phyloP scores from a whole-genome alignment of 805 yeast genomes.

The Barnettozyma sp. region DNA sequence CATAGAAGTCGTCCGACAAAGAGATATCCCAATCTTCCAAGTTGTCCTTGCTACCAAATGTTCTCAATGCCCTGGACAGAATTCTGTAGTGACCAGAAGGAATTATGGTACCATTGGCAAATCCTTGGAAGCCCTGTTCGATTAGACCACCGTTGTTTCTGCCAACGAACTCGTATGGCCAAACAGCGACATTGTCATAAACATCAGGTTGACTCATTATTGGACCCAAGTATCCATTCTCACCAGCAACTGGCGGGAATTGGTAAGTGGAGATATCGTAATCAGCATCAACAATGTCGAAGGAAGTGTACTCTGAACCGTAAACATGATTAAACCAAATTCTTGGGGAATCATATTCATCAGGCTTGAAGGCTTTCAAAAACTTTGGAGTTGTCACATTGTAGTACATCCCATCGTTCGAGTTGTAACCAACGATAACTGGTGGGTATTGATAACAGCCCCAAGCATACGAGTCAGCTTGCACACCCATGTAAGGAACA shows the following conservation, averaged over 20 bases:
- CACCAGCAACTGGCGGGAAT: slow-evolving; percentile 10
- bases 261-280: slow-evolving; percentile 7
- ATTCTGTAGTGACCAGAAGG: slow-evolving; percentile 13
- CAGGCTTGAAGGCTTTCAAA: slow-evolving; percentile 2
- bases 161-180: slow-evolving; percentile 7
- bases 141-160: slow-evolving; percentile 1
- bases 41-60: slow-evolving; percentile 8
- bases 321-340: slow-evolving; percentile 8
- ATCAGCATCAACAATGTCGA: slow-evolving; percentile 14
- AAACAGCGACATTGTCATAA: neutral
- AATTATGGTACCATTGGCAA: slow-evolving; percentile 10
- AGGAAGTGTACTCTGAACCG: slow-evolving; percentile 11
- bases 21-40: slow-evolving; percentile 11
- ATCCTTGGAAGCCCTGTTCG: slow-evolving; percentile 6
- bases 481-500: slow-evolving; percentile 18
- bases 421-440: slow-evolving; percentile 7
- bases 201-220: slow-evolving; percentile 4
- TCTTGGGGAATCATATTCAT: slow-evolving; percentile 3
- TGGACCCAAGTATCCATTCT: slow-evolving; percentile 10
- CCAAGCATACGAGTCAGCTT: slow-evolving; percentile 11
- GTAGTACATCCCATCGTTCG: slow-evolving; percentile 2
- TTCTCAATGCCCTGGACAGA: slow-evolving; percentile 9
- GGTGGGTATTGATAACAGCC: slow-evolving; percentile 5
- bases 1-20: slow-evolving; percentile 7
- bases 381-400: slow-evolving; percentile 5